Base-by-base conservation (phyloP, 768 basidiomycete species). In the Mrakia blollopis region DNA sequence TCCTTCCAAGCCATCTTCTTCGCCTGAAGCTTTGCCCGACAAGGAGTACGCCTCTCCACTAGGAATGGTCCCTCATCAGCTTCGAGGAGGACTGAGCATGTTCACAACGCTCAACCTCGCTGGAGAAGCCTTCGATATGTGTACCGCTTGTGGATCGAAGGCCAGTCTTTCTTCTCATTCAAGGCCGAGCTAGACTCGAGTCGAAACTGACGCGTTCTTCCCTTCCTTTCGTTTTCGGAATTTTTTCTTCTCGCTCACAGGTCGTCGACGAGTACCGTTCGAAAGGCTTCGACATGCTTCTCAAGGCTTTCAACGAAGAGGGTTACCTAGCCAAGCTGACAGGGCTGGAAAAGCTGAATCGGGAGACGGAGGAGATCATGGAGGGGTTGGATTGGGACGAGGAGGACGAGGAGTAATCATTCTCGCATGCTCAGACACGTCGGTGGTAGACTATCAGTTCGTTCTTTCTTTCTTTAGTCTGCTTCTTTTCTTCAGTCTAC, bases 91-190 rank as follows among this genome's bases (percentile, higher is more conserved):
- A 85, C 87, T 98, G 4, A 89, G 89, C 8, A 91, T 93, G 79
- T 99, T 96, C 86, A 87, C 89, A 72, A 93, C 89, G 61, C 86
- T 98, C 80, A 88, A 89, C 37, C 89, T 99, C 77, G 89, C 90
- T 0, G 97, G 96, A 0, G 89, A 91, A 2, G 92, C 94, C 1
- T 99, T 91, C 82, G 88, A 90, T 73, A 85, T 87, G 74, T 99
- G 96, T 82, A 96, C 94, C 1, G 97, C 93, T 0, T 99, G 97
- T 81, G 92, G 91, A 73, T 89, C 91, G 79, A 86, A 86, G 30
- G 93, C 93, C 77, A 79, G 88, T 30, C 13, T 54, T 23, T 16
- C 28, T 9, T 41, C 30, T 61, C 6, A 63, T 2, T 44, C 11
- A 41, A 41, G 39, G 11, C 28, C n/a, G 60, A n/a, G 37, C 11